Evolutionary conservation across 179 eudicot genomes (phyloP).

Genomic region (Silene noctiflora): DNA sequence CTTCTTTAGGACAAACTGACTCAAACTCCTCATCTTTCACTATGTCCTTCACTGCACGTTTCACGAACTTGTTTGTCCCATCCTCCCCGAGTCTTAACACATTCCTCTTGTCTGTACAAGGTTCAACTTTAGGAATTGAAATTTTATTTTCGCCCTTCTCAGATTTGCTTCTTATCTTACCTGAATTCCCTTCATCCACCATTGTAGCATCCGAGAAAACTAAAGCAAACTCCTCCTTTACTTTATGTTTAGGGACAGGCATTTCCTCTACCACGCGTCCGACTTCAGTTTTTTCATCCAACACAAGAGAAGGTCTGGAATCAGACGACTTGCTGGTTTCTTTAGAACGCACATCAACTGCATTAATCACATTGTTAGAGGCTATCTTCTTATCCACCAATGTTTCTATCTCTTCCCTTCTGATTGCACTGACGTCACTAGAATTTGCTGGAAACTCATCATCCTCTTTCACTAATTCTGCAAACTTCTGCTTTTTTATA

Average conservation of each 20-base stretch:
- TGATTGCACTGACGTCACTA: slow-evolving; percentile 15
- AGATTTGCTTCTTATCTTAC: slow-evolving; percentile 16
- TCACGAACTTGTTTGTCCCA: slow-evolving; percentile 13
- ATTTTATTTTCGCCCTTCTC: slow-evolving; percentile 22
- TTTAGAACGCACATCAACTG: slow-evolving; percentile 16
- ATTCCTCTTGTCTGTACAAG: slow-evolving; percentile 20
- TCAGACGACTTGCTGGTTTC: slow-evolving; percentile 7
- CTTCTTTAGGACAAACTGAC: slow-evolving; percentile 15
- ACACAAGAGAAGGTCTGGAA: slow-evolving; percentile 21
- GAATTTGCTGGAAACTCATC: slow-evolving; percentile 19
- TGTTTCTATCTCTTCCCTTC: slow-evolving; percentile 25
- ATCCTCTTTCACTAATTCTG: slow-evolving; percentile 22
- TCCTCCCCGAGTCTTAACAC: slow-evolving; percentile 13
- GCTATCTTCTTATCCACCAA: slow-evolving; percentile 5
- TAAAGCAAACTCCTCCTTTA: slow-evolving; percentile 24
- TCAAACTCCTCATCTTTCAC: slow-evolving; percentile 20
- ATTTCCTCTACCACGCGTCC: slow-evolving; percentile 17
- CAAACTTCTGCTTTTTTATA: slow-evolving; percentile 16
- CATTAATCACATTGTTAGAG: slow-evolving; percentile 19
- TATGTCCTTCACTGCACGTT: slow-evolving; percentile 22
- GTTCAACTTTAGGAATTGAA: slow-evolving; percentile 19
- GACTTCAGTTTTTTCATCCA: slow-evolving; percentile 25
- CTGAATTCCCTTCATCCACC: slow-evolving; percentile 22
- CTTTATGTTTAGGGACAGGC: slow-evolving; percentile 16
- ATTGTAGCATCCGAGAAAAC: slow-evolving; percentile 16